Evolutionary conservation across 164 flowering plant genomes (phyloP).

Genomic region (Liquidambar formosana): DNA sequence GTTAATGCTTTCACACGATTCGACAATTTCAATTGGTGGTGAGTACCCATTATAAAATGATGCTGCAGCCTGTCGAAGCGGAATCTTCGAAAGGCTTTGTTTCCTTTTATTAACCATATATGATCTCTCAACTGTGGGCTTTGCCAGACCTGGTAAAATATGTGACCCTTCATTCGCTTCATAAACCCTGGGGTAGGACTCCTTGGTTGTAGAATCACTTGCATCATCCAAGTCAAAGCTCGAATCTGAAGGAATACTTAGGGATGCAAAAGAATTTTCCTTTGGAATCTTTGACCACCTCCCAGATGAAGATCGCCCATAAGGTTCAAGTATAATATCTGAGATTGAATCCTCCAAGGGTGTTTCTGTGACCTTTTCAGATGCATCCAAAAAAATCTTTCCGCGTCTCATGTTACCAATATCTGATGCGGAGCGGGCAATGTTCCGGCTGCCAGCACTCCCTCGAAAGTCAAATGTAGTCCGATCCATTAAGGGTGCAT

Average conservation of each 20-base stretch:
- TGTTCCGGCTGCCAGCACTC: conserved; percentile 13
- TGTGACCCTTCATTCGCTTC: conserved; percentile 17
- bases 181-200: conserved; percentile 9
- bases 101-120: conserved; percentile 27
- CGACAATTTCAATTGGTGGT: conserved; percentile 47
- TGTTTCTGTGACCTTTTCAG: conserved; percentile 17
- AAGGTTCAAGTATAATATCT: conserved; percentile 26
- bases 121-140: conserved; percentile 34
- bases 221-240: conserved; percentile 12
- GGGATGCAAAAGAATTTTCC: conserved; percentile 22
- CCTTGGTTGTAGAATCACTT: conserved; percentile 7
- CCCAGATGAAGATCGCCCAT: conserved; percentile 21
- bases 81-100: conserved; percentile 25
- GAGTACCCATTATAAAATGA: conserved; percentile 45
- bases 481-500: conserved; percentile 12
- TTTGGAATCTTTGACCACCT: conserved; percentile 17
- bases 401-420: conserved; percentile 19
- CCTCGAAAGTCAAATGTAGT: conserved; percentile 14
- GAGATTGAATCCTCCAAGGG: conserved; percentile 23
- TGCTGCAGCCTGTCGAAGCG: conserved; percentile 66
- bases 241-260: conserved; percentile 16
- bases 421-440: conserved; percentile 34
- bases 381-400: conserved; percentile 9
- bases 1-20: conserved; percentile 43
- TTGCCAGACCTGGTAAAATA: neutral